phyloP scores from a whole-genome alignment of 805 yeast genomes.

The Schwanniomyces vanrijiae region DNA sequence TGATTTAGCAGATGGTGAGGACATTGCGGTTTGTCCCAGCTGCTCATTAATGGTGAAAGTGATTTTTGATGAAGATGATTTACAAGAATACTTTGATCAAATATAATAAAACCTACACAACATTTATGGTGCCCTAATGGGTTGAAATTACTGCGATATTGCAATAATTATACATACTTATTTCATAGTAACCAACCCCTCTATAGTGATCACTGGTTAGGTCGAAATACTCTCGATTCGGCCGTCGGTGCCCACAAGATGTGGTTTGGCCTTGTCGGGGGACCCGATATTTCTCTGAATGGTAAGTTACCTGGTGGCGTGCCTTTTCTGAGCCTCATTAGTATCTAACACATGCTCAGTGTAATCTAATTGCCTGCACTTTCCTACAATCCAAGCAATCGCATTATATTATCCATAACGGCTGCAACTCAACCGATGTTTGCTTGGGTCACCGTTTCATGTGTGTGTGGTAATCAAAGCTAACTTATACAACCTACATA shows the following conservation, averaged over 20 bases:
- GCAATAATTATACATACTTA: too few relatives aligned
- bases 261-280: too few relatives aligned
- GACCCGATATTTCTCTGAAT: too few relatives aligned
- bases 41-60: conserved; percentile 93
- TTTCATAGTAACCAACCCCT: too few relatives aligned
- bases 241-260: too few relatives aligned
- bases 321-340: too few relatives aligned
- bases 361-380: background rate
- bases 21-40: conserved; percentile 94
- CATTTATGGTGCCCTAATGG: too few relatives aligned
- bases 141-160: too few relatives aligned
- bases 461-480: background rate
- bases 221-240: too few relatives aligned
- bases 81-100: conserved; percentile 43
- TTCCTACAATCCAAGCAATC: background rate
- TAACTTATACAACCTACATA: background rate
- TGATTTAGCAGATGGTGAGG: conserved; percentile 88
- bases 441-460: background rate
- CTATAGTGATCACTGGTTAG: too few relatives aligned
- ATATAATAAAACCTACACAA: background rate
- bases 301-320: too few relatives aligned
- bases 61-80: conserved; percentile 71
- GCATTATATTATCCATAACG: background rate
- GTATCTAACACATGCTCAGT: too few relatives aligned
- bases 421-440: background rate